Evolutionary conservation across 2,329 filamentous ascomycete genomes (phyloP).

Genomic region (Fusarium sp.): DNA sequence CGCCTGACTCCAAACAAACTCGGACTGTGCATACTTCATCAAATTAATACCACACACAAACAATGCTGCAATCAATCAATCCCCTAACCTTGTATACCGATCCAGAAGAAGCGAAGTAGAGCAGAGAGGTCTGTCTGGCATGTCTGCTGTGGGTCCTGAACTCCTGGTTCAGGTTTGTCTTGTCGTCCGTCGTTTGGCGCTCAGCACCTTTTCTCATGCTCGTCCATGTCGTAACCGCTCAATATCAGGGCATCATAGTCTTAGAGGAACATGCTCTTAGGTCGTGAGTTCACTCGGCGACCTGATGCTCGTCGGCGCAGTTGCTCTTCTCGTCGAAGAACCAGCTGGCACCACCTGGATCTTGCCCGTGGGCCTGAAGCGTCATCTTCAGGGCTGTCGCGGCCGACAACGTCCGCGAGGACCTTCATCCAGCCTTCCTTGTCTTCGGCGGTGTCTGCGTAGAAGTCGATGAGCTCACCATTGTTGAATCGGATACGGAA

Average conservation of each 20-base stretch:
- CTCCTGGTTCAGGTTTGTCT: slow-evolving; percentile 44
- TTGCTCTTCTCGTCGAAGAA: slow-evolving; percentile 73
- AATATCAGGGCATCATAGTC: slow-evolving; percentile 12
- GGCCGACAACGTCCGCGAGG: slow-evolving; percentile 77
- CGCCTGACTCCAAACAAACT: slow-evolving; percentile 42
- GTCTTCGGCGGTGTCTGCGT: slow-evolving; percentile 87
- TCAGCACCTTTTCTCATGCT: slow-evolving; percentile 42
- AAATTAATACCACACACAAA: slow-evolving; percentile 42
- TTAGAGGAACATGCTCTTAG: slow-evolving; percentile 69
- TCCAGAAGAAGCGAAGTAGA: slow-evolving; percentile 33
- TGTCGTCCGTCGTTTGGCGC: slow-evolving; percentile 31
- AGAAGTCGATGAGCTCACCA: slow-evolving; percentile 98
- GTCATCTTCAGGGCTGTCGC: slow-evolving; percentile 64
- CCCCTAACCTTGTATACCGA: slow-evolving; percentile 35
- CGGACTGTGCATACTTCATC: slow-evolving; percentile 28
- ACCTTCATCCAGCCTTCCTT: slow-evolving; percentile 97
- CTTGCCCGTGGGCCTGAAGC: slow-evolving; percentile 56
- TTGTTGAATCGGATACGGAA: slow-evolving; percentile 99
- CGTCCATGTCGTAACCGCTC: slow-evolving; percentile 24
- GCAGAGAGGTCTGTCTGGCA: slow-evolving; percentile 42
- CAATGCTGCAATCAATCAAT: slow-evolving; percentile 30
- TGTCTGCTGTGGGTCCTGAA: slow-evolving; percentile 39
- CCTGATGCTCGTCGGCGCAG: slow-evolving; percentile 67
- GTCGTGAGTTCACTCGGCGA: slow-evolving; percentile 65
- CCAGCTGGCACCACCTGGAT: slow-evolving; percentile 75